Evolutionary conservation across 2,329 filamentous ascomycete species (phyloP), one percentile per base, ranked within the genome.

Genomic region (Hymenoscyphus linearis): DNA sequence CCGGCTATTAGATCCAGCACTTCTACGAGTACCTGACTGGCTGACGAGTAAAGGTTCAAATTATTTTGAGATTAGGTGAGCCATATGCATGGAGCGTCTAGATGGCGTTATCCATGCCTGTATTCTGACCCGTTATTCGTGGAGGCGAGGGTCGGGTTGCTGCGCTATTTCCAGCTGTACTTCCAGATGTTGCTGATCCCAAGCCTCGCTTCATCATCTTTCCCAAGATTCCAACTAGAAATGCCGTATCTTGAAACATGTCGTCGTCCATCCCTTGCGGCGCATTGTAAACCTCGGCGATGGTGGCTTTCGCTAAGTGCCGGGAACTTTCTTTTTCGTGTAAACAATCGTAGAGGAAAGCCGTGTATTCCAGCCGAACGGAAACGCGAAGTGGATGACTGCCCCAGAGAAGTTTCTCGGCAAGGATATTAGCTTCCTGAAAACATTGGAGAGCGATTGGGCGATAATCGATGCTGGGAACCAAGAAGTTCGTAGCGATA

Each of bases 211-310:
- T 93, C 82, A 93, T 91, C 87, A 97, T 95, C 70, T 88, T 90
- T 6, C 91, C 91, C 0, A 98, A 75, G 0, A 95, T 87, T 1
- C 89, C 88, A 9, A 98, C 93, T 13, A 97, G 81, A 70, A 93
- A 89, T 61, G 91, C 92, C 0, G 93, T 91, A 74, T 98, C 95
- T 66, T 89, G 85, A 72, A 97, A 99, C 79, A 95, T 96, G 67
- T 96, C 91, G 70, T 98, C 93, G 62, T 96, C 91, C 85, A 98
- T 93, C 22, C 90, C 91, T 74, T 97, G 93, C 58, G 89, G 86
- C 1, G 92, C 91, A 61, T 92, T 89, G 72, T 97, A 97, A 0
- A 97, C 93, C 69, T 96, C 91, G 50, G 89, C 83, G 63, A 98
- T 95, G 2, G 93, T 91, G 40, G 87, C 82, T 69, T 90, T 88